phyloP scores from a whole-genome alignment of 768 basidiomycete species.

The Tulasnella sp. region DNA sequence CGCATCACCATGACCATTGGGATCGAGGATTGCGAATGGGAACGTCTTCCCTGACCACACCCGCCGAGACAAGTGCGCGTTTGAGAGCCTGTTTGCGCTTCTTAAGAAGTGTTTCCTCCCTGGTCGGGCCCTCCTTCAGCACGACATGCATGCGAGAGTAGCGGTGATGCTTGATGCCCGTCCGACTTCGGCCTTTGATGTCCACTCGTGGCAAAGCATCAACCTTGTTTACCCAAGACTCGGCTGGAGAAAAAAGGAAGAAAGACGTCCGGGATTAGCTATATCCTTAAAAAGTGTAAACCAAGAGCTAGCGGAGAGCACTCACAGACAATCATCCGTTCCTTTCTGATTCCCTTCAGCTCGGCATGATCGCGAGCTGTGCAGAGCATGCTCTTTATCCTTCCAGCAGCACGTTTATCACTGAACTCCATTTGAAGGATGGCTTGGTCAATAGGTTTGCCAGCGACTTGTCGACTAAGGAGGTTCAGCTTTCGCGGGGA shows the following conservation, averaged over 20 bases:
- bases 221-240: conserved; percentile 94
- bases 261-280: background rate
- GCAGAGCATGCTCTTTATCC: conserved; percentile 86
- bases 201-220: conserved; percentile 68
- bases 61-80: conserved; percentile 73
- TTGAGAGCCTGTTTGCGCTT: conserved; percentile 69
- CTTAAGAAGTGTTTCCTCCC: conserved; percentile 65
- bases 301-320: conserved; percentile 37
- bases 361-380: conserved; percentile 86
- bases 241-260: conserved; percentile 55
- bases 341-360: conserved; percentile 72
- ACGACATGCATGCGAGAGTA: conserved; percentile 75
- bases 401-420: conserved; percentile 84
- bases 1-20: conserved; percentile 71
- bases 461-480: conserved; percentile 81
- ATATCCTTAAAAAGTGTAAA: background rate
- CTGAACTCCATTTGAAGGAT: conserved; percentile 97
- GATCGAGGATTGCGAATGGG: conserved; percentile 75
- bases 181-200: conserved; percentile 79
- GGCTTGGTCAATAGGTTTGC: conserved; percentile 90
- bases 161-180: conserved; percentile 75
- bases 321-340: conserved; percentile 81
- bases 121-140: conserved; percentile 78
- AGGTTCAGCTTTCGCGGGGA: conserved; percentile 87
- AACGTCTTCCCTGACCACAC: conserved; percentile 74